Percentiles rank a stretch among this genome's conserved stretches.
Conservation (phyloP, 108 stramenopile genomes). For the Cyclotella choctawhatcheeana region DNA sequence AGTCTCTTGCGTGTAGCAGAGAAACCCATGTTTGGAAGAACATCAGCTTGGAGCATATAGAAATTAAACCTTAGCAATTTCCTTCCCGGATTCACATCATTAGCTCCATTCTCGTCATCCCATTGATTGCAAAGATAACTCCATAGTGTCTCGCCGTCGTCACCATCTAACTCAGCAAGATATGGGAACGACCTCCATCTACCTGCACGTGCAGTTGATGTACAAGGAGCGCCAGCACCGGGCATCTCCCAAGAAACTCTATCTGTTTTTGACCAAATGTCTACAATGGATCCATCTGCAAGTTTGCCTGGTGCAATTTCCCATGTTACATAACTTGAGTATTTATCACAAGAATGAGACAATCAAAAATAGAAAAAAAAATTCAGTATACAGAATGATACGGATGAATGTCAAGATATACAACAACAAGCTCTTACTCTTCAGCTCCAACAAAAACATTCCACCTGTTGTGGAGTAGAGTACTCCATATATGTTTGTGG, state of each 20-base stretch:
- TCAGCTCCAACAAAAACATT: conserved; percentile 91
- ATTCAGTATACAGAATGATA: too few relatives aligned
- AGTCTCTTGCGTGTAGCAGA: conserved; percentile 82
- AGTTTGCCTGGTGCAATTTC: conserved; percentile 85
- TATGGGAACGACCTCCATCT: conserved; percentile 89
- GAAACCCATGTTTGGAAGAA: conserved; percentile 86
- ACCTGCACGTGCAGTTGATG: conserved; percentile 79
- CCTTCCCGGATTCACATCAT: conserved; percentile 49
- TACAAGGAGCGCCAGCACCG: conserved; percentile 82
- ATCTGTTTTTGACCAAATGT: conserved; percentile 76
- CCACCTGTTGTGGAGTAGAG: conserved; percentile 85
- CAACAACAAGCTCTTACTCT: conserved; percentile 51
- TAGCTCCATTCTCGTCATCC: conserved; percentile 67
- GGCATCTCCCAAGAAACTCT: conserved; percentile 80
- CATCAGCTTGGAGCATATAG: conserved; percentile 90
- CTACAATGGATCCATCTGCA: conserved; percentile 80
- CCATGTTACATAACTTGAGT: conserved; percentile 82
- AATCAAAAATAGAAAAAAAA: too few relatives aligned
- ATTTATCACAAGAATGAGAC: background rate
- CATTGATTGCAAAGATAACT: conserved; percentile 83
- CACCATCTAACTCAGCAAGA: conserved; percentile 75
- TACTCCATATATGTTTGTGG: conserved; percentile 70
- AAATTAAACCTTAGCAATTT: conserved; percentile 76
- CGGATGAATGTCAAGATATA: background rate
- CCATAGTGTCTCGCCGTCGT: conserved; percentile 82